Percentiles rank a stretch among this genome's conserved stretches.
Conservation (phyloP, 129 eudicot genomes). For the Lactuca sativa region DNA sequence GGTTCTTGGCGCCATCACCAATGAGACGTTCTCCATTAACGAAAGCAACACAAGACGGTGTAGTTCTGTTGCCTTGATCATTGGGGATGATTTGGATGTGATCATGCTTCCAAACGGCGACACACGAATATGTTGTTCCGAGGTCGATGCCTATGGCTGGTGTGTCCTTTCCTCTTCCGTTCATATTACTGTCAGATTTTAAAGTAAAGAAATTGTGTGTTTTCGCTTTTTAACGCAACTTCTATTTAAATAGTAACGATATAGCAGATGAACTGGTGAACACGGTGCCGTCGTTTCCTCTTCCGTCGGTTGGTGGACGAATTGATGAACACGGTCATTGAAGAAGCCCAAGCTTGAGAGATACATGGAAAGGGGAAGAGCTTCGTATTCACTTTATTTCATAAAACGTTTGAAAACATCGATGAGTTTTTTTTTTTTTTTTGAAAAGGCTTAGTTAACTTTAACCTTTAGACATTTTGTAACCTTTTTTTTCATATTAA, state of each 20-base stretch:
- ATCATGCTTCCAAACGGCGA: slow-evolving; percentile 14
- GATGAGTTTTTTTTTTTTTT: no score
- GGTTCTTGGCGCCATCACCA: slow-evolving; percentile 27
- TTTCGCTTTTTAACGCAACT: neutral
- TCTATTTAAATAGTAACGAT: neutral
- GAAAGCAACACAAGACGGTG: slow-evolving; percentile 25
- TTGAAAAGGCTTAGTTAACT: no score
- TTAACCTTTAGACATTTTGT: no score
- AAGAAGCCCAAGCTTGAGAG: no score
- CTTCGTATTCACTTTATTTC: no score
- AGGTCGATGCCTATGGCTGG: slow-evolving; percentile 24
- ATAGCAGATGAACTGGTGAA: neutral
- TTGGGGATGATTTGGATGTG: slow-evolving; percentile 25
- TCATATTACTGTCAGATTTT: neutral
- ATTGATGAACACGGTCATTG: neutral
- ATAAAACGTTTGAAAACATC: no score
- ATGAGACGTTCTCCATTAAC: slow-evolving; percentile 5
- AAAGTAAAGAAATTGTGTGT: neutral
- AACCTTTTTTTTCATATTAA: no score
- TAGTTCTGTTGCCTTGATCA: slow-evolving; percentile 32
- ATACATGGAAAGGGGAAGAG: no score
- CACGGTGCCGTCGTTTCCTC: neutral
- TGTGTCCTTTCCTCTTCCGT: neutral
- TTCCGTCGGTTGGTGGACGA: neutral
- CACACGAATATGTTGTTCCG: slow-evolving; percentile 29